Evolutionary conservation across 2,329 filamentous ascomycete genomes (phyloP).

Genomic region (Spiromastix sp.): DNA sequence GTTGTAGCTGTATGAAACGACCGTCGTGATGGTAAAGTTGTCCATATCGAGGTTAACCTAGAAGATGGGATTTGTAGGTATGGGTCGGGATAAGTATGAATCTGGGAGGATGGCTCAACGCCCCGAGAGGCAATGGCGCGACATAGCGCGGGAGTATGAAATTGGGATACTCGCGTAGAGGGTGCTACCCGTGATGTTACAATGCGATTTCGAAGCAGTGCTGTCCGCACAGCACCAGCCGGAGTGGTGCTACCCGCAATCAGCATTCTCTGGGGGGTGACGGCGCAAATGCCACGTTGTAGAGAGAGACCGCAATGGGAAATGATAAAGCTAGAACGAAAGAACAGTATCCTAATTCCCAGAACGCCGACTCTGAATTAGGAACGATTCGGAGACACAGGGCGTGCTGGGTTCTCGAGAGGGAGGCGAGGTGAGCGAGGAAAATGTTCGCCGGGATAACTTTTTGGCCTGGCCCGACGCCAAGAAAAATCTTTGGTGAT

Average conservation of each 20-base stretch:
- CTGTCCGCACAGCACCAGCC: slow-evolving; percentile 27
- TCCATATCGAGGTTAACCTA: slow-evolving; percentile 24
- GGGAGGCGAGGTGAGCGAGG: background rate
- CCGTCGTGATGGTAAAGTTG: slow-evolving; percentile 25
- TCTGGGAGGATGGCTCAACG: slow-evolving; percentile 21
- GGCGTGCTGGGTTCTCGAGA: background rate
- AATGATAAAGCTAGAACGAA: too few species aligned
- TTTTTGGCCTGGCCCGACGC: slow-evolving; percentile 23
- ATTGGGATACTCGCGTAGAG: too few species aligned
- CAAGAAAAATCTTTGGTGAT: slow-evolving; percentile 18
- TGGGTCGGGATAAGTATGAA: slow-evolving; percentile 29
- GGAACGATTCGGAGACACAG: too few species aligned
- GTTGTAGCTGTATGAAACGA: slow-evolving; percentile 26
- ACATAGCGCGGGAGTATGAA: too few species aligned
- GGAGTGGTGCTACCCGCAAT: slow-evolving; percentile 22
- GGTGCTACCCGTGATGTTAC: slow-evolving; percentile 24
- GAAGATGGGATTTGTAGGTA: slow-evolving; percentile 26
- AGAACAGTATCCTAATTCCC: too few species aligned
- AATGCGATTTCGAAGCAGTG: slow-evolving; percentile 25
- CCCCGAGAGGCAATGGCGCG: slow-evolving; percentile 21
- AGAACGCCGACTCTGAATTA: too few species aligned
- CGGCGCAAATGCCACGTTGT: slow-evolving; percentile 5
- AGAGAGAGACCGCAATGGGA: too few species aligned
- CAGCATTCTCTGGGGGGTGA: slow-evolving; percentile 27
- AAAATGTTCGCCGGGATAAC: slow-evolving; percentile 9